Conservation (phyloP, 495 filamentous ascomycete genomes). For the Paragyromitra xinjiangensis region DNA sequence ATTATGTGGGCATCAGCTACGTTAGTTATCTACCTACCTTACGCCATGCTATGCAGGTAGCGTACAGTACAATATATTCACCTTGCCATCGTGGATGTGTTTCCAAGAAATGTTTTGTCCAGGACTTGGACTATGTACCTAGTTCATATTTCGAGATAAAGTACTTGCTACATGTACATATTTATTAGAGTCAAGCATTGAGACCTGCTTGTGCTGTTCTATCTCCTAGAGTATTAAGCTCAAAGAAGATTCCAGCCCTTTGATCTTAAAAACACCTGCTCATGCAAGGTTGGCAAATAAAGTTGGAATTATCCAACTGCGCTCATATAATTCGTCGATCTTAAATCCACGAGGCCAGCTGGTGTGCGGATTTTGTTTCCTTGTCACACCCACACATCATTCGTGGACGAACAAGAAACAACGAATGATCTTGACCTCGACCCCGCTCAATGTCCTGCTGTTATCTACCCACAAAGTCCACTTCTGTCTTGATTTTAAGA, state of each 20-base stretch:
- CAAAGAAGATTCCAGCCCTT: constrained; percentile 11
- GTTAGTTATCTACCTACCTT: constrained; percentile 24
- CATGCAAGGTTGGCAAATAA: constrained; percentile 31
- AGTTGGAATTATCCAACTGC: constrained; percentile 17
- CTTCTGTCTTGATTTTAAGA: constrained; percentile 9
- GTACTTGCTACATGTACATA: constrained; percentile 20
- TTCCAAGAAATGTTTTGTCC: constrained; percentile 29
- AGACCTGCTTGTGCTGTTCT: constrained; percentile 10
- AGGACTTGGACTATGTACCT: background rate
- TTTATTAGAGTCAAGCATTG: constrained; percentile 18
- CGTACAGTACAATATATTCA: constrained; percentile 10
- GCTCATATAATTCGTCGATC: constrained; percentile 25
- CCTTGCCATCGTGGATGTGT: constrained; percentile 21
- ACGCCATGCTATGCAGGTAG: constrained; percentile 24
- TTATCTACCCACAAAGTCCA: constrained; percentile 6
- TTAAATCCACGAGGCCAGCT: constrained; percentile 13
- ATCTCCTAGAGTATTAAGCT: background rate
- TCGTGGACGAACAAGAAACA: constrained; percentile 31
- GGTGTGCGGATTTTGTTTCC: constrained; percentile 31
- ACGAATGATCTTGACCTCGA: constrained; percentile 9
- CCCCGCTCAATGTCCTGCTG: constrained; percentile 14
- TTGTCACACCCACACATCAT: constrained; percentile 43
- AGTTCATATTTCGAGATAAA: constrained; percentile 16
- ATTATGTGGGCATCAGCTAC: constrained; percentile 12
- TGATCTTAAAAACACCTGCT: background rate